Base-by-base conservation (phyloP, 257 asterid species). In the Solanum bukasovii region DNA sequence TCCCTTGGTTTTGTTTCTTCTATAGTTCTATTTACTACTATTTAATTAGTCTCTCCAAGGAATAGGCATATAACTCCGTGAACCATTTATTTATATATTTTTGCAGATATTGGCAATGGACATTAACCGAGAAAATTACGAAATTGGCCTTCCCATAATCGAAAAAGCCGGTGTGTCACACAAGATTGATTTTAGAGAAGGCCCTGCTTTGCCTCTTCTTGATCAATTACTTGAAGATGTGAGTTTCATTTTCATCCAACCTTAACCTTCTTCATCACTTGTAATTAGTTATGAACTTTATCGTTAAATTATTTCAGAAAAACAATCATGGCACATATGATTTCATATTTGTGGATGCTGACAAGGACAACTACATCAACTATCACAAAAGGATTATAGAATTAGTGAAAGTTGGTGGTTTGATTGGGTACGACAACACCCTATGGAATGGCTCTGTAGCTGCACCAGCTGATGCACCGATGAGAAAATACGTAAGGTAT, bases 41-140 rank as follows among this genome's bases (percentile, higher is more conserved):
- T 23, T 59, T 7, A 59, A 20, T 61, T 65, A 65, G 72, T 65
- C 72, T n/a, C 7, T 65, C 33, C 7, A 10, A 65, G 72, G 16
- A 7, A 44, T 44, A 44, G 13, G 49, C 2, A 65, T 65, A 65
- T 65, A n/a, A n/a, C 72, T 13, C 33, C 8, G 8, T 65, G 72
- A 5, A 65, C 72, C 63, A 52, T 56, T 18, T 18, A 56, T 56
- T 25, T 72, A 8, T 4, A 4, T 21, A 4, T 73, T 73, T 21
- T 52, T 59, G 74, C 87, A 87, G 91, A 87, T 89, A 87, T 87
- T 89, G 34, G 91, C 91, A 7, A 89, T 89, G 91, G 91, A 89
- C 59, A 89, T 89, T n/a, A 89, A 89, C 29, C 84, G 87, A 59
- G 91, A 89, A 73, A 89, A 89, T 87, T 89, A 89, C 59, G 91